Evolutionary conservation across 2,329 filamentous ascomycete genomes (phyloP).

Genomic region (Aspergillus amoenus): DNA sequence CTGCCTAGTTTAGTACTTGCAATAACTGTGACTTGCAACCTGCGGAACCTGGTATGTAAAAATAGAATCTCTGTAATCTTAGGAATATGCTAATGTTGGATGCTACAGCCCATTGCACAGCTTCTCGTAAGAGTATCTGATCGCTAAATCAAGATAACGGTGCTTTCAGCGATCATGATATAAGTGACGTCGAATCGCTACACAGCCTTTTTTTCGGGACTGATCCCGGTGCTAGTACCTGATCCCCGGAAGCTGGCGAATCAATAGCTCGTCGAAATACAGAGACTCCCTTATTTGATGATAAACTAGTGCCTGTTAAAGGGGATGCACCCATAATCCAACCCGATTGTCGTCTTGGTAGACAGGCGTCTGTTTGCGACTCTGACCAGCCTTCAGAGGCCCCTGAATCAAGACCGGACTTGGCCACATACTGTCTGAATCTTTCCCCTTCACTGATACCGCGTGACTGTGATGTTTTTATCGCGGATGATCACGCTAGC

Average conservation of each 20-base stretch:
- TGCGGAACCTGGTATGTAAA: background rate
- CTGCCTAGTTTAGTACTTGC: background rate
- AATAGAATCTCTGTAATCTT: background rate
- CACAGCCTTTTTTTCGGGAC: background rate
- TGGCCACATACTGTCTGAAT: background rate
- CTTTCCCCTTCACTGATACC: background rate
- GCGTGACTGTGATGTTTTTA: background rate
- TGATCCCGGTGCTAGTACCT: background rate
- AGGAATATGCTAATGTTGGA: background rate
- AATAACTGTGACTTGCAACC: background rate
- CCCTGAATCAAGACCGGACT: background rate
- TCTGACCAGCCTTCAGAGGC: background rate
- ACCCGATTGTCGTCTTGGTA: background rate
- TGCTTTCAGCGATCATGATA: background rate
- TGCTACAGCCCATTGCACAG: background rate
- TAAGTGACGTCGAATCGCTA: background rate
- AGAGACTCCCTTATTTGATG: background rate
- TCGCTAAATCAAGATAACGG: background rate
- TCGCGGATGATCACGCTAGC: background rate
- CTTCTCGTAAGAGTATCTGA: background rate
- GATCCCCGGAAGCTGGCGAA: background rate
- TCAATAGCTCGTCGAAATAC: background rate
- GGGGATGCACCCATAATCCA: background rate
- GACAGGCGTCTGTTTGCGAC: background rate
- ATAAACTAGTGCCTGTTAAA: background rate